Percentiles rank a stretch among this genome's conserved stretches.
phyloP scores from a whole-genome alignment of 805 yeast species.

The Starmerella riodocensis region DNA sequence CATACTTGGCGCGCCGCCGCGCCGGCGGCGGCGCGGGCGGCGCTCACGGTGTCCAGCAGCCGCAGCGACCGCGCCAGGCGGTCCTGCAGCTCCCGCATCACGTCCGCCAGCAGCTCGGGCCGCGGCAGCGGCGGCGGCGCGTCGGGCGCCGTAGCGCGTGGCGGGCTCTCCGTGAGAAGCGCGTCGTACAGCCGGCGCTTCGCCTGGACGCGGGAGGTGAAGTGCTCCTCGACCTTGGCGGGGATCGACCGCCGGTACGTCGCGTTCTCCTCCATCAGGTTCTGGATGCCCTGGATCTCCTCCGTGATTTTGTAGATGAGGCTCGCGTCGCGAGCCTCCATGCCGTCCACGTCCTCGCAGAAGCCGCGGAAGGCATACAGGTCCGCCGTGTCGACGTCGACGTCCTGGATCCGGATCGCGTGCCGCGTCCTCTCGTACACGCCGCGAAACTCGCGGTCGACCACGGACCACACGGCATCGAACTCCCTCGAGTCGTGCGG shows the following conservation, averaged over 20 bases:
- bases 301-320: constrained; percentile 8
- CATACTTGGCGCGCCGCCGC: too few species aligned
- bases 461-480: constrained; percentile 25
- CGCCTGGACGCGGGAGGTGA: constrained; percentile 1
- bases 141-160: too few species aligned
- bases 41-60: neutral
- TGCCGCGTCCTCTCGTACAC: constrained; percentile 45
- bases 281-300: constrained; percentile 7
- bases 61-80: neutral
- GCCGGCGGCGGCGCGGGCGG: neutral
- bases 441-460: constrained; percentile 29
- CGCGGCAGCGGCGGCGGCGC: too few species aligned
- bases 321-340: constrained; percentile 16
- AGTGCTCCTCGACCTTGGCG: constrained; percentile 3
- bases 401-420: constrained; percentile 48
- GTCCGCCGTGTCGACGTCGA: constrained; percentile 16
- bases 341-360: constrained; percentile 20
- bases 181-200: constrained; percentile 5
- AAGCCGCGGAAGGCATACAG: constrained; percentile 15
- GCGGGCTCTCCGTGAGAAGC: too few species aligned
- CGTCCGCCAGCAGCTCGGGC: neutral
- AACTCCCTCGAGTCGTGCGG: constrained; percentile 31
- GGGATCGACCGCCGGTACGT: constrained; percentile 12
- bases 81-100: neutral
- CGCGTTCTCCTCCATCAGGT: constrained; percentile 4